These are phyloP conservation scores for Xylaria bambusicola DNA, from an alignment of 495 filamentous ascomycete genomes.

Conservation along the genomic window DNA sequence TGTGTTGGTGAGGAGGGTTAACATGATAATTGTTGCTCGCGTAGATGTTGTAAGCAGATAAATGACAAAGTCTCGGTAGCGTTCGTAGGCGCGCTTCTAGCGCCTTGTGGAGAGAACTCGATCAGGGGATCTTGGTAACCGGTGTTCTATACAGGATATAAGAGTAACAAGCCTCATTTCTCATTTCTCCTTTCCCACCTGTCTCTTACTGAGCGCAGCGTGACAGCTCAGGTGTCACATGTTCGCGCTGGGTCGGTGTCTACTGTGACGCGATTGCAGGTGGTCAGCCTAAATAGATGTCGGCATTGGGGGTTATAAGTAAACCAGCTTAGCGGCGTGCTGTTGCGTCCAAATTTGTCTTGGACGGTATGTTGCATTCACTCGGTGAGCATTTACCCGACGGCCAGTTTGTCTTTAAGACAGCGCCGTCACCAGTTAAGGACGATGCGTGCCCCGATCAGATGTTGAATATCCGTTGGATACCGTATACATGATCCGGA, in stretches of 20 bases:
- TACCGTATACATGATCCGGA: not conserved
- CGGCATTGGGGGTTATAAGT: no score
- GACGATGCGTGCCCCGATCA: conserved; percentile 5
- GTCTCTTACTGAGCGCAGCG: conserved; percentile 37
- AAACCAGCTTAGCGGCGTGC: not conserved
- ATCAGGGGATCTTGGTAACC: no score
- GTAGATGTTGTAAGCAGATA: conserved; percentile 20
- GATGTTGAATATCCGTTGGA: no score
- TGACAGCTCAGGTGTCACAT: conserved; percentile 2
- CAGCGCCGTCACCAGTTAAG: not conserved
- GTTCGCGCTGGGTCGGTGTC: no score
- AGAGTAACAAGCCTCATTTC: no score
- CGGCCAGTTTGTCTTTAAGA: not conserved
- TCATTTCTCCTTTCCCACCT: no score
- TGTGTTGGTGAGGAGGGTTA: conserved; percentile 19
- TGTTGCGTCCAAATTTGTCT: not conserved
- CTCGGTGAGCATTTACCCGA: not conserved
- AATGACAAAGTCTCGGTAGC: conserved; percentile 9
- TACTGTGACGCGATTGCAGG: no score
- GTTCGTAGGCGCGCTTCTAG: conserved; percentile 2
- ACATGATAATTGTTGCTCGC: conserved; percentile 21
- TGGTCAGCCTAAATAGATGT: no score
- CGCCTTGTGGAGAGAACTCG: no score
- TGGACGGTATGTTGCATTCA: no score
- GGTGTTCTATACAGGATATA: no score